A percentile compares a stretch with the other conserved stretches of the same genome.
phyloP scores from a whole-genome alignment of 306 rosid species.

The Sesbania bispinosa region DNA sequence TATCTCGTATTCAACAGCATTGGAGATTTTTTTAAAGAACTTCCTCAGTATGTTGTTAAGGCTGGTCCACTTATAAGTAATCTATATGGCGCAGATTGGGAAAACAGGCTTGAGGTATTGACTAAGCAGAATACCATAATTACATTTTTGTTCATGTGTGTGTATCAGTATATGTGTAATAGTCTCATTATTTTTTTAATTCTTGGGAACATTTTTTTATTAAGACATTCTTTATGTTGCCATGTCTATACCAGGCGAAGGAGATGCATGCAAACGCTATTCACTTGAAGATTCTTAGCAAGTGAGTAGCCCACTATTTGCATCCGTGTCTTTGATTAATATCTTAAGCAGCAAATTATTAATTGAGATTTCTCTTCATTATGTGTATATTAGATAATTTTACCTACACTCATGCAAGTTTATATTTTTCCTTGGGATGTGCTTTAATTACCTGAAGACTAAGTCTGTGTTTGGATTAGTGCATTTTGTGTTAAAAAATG shows the following conservation, averaged over 20 bases:
- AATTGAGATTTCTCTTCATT: not conserved
- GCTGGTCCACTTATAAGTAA: conserved; percentile 72
- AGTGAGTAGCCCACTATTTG: conserved; percentile 48
- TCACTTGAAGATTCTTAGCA: conserved; percentile 75
- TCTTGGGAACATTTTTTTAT: not conserved
- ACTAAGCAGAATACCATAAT: not conserved
- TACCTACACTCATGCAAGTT: not conserved
- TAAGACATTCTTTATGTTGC: conserved; percentile 24
- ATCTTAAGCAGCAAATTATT: not conserved
- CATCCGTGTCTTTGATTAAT: not conserved
- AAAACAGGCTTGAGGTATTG: conserved; percentile 83
- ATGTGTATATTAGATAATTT: not conserved
- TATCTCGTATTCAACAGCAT: conserved; percentile 52
- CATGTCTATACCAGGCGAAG: conserved; percentile 53
- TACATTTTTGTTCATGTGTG: not conserved
- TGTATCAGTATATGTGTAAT: not conserved
- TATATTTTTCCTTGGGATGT: not conserved
- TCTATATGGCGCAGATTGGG: conserved; percentile 87
- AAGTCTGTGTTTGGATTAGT: too few relatives aligned
- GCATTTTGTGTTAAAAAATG: not conserved
- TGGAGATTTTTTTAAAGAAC: conserved; percentile 86
- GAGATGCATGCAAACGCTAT: conserved; percentile 82
- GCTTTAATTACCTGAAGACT: not conserved
- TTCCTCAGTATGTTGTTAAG: conserved; percentile 90
- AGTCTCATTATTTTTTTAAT: not conserved